Evolutionary conservation across 2,329 filamentous ascomycete species (phyloP), one percentile per base, ranked within the genome.

Genomic region (Aspergillus transmontanensis): DNA sequence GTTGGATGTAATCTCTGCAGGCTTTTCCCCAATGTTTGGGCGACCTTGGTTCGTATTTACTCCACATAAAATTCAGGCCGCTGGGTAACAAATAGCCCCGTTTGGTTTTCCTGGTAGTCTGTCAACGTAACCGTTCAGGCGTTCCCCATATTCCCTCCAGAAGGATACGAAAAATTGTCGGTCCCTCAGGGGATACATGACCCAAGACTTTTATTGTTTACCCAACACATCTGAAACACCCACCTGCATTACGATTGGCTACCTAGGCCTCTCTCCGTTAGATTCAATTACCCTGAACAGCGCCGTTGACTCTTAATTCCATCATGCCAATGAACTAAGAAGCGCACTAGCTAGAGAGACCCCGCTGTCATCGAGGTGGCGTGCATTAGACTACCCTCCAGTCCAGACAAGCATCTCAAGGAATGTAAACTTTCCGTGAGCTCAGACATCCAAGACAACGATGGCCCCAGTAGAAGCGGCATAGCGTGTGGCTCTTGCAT

Each of bases 1-100:
- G 46, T 41, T 48, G 32, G 41, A 16, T 26, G 21, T 32, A 9
- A 5, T 41, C 12, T 19, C 23, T 45, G 43, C 51, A 59, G 58
- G 60, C 60, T 50, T 59, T 54, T 21, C 36, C 19, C 60, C 28
- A 28, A 55, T 36, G 16, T 48, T 36, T 50, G 60, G 57, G 41
- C 41, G 26, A 51, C 12, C 26, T 41, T 28, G 30, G 48, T 48
- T 57, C 26, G 34, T 14, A 16, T 16, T 41, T 23, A n/a, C 32
- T 57, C 56, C 32, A 58, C 32, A 55, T 55, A 16, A 26, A 59
- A 32, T 53, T 50, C 53, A 41, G 21, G 21, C 43, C 11, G 32
- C 50, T 34, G 11, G 51, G n/a, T 54, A n/a, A 16, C 19, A 10
- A n/a, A 16, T 10, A 10, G 26, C n/a, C 16, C 16, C 50, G 2